phyloP scores from a whole-genome alignment of 306 rosid genomes.

The Comarum palustre region DNA sequence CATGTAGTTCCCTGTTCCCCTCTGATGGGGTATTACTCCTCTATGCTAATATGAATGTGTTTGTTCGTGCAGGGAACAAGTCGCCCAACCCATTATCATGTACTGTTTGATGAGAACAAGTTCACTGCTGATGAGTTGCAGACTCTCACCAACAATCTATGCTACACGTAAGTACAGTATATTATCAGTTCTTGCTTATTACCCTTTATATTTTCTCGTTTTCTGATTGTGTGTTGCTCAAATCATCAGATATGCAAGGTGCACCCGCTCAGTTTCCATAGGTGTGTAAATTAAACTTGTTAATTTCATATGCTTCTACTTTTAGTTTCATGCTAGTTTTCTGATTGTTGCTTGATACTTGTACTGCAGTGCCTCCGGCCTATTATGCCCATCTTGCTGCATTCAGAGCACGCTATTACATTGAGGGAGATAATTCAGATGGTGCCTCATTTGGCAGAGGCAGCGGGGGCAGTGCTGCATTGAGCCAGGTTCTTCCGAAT shows the following conservation, averaged over 20 bases:
- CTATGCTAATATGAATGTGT: not conserved
- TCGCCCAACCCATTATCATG: conserved; percentile 45
- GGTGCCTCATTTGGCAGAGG: not conserved
- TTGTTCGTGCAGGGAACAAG: conserved; percentile 42
- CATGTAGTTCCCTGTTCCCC: not conserved
- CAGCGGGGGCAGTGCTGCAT: not conserved
- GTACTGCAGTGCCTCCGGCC: conserved; percentile 44
- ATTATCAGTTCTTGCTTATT: not conserved
- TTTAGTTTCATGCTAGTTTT: not conserved
- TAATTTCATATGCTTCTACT: not conserved
- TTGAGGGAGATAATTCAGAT: conserved; percentile 26
- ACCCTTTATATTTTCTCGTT: not conserved
- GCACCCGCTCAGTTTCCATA: conserved; percentile 49
- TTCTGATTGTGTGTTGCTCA: not conserved
- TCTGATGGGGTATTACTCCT: not conserved
- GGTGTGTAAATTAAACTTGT: conserved; percentile 22
- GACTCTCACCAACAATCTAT: conserved; percentile 36
- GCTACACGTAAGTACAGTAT: conserved; percentile 37
- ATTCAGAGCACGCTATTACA: conserved; percentile 35
- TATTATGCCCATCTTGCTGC: conserved; percentile 45
- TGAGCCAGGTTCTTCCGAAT: not conserved
- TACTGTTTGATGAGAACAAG: conserved; percentile 42
- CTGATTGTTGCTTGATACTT: not conserved
- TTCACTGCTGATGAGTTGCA: conserved; percentile 41
- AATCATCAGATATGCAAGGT: conserved; percentile 43